Base-by-base conservation (phyloP, 2,329 filamentous ascomycete genomes). In the Tolypocladium guangdongense region DNA sequence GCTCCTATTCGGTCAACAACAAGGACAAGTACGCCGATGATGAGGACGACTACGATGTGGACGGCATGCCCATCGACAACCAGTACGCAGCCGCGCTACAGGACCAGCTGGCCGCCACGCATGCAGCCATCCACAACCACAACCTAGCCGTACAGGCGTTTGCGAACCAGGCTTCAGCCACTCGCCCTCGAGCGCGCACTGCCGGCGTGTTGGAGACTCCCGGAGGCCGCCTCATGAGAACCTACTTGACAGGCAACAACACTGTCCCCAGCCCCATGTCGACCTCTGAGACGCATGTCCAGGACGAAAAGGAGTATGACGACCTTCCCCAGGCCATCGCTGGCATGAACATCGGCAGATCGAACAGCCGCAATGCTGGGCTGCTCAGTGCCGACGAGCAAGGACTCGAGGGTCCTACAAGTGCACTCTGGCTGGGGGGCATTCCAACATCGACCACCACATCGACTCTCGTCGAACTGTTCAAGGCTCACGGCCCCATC, bases 1-100 rank as follows among this genome's bases (percentile, higher is more conserved):
- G 93, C 48, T 99, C 93, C 2, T 97, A 96, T 69, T 99, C 93
- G 1, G 93, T 99, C 59, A 99, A 99, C 70, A 95, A 95, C 53
- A 96, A 95, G 71, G 92, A 97, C 68, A 95, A 93, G 68, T 97
- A 97, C 63, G 91, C 88, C 2, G 90, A 95, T 62, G 86, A 90
- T 48, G 91, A 95, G 51, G 86, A 90, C 30, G 87, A 90, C 56
- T 89, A 87, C 56, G 84, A 79, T 38, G 63, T 67, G 22, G 77
- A 77, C 24, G 66, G 72, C 54, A 65, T 81, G 52, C 70, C 71
- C 22, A 71, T 80, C 46, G 79, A 83, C 55, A 76, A 65, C 56
- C 76, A 82, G 51, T 82, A 82, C 56, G 79, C 86, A 54, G 82
- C 81, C 30, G 73, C 78, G 50, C 70, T 84, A 37, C 80, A 84